Percentiles rank a stretch among this genome's conserved stretches.
phyloP scores from a whole-genome alignment of 2,329 filamentous ascomycete species.

The Fusarium lateritium region DNA sequence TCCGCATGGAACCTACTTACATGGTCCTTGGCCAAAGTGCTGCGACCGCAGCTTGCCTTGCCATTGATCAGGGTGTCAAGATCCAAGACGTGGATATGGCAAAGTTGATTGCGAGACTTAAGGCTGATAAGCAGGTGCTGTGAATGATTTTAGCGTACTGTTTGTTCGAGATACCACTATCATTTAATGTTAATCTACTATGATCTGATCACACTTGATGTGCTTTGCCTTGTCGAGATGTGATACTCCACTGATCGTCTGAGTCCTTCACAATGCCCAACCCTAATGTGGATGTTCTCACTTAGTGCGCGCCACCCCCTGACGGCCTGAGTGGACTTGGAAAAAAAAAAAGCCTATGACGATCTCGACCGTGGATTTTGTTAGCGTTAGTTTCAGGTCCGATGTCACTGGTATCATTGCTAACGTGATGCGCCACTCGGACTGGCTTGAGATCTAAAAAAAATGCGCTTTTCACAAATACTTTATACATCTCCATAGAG shows the following conservation, averaged over 20 bases:
- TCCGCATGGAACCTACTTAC: conserved; percentile 41
- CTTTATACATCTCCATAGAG: not conserved
- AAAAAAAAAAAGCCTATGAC: conserved; percentile 6
- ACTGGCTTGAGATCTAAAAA: not conserved
- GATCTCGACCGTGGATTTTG: not conserved
- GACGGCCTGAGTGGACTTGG: not conserved
- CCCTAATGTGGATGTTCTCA: not conserved
- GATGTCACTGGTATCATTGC: not conserved
- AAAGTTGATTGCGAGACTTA: conserved; percentile 28
- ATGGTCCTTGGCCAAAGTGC: conserved; percentile 41
- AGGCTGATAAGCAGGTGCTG: conserved; percentile 35
- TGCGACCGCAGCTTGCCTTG: conserved; percentile 35
- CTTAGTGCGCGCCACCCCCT: not conserved
- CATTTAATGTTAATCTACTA: not conserved
- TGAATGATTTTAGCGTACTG: conserved; percentile 5
- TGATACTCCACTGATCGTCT: not conserved
- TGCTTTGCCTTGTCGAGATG: not conserved
- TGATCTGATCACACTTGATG: not conserved
- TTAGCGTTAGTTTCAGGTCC: not conserved
- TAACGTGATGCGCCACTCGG: not conserved
- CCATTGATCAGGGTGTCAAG: conserved; percentile 35
- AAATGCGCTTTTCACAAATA: not conserved
- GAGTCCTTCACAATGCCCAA: not conserved
- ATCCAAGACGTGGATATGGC: conserved; percentile 31
- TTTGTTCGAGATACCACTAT: conserved; percentile 24